phyloP scores from a whole-genome alignment of 345 rosid genomes.

The Murraya paniculata region DNA sequence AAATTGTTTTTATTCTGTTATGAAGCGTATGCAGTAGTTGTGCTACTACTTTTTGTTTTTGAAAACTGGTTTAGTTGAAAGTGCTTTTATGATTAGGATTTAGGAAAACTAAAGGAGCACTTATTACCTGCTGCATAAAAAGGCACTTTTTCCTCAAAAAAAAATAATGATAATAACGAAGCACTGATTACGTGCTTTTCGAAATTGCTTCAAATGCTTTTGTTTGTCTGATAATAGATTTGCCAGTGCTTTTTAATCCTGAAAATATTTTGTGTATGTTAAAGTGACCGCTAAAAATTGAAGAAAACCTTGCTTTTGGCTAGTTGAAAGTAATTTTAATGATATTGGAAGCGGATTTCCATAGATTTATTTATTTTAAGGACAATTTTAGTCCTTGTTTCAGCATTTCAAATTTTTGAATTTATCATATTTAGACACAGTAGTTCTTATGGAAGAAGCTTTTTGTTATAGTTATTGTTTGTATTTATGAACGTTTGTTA shows the following conservation, averaged over 20 bases:
- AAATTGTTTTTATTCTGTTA: too few species aligned
- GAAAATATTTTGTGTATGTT: neutral
- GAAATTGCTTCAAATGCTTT: neutral
- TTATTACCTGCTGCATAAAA: too few species aligned
- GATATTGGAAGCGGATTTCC: neutral
- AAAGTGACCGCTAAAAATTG: neutral
- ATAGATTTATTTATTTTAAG: neutral
- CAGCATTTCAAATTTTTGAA: neutral
- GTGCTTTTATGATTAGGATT: neutral
- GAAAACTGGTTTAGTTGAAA: neutral
- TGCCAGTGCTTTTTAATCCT: neutral
- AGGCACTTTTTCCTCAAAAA: too few species aligned
- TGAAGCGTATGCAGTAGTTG: neutral
- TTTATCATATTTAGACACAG: neutral
- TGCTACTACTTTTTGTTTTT: neutral
- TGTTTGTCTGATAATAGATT: neutral
- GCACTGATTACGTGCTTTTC: neutral
- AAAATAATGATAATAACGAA: neutral
- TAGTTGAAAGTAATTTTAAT: neutral
- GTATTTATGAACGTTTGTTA: neutral
- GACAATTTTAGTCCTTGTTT: neutral
- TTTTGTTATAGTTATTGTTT: neutral
- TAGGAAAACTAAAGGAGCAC: neutral
- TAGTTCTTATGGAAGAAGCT: neutral
- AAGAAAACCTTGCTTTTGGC: neutral